Percentiles rank a stretch among this genome's conserved stretches.
These are phyloP conservation scores for Aspergillus spinulosporus DNA, from an alignment of 2,329 filamentous ascomycete genomes.

Conservation along the genomic window DNA sequence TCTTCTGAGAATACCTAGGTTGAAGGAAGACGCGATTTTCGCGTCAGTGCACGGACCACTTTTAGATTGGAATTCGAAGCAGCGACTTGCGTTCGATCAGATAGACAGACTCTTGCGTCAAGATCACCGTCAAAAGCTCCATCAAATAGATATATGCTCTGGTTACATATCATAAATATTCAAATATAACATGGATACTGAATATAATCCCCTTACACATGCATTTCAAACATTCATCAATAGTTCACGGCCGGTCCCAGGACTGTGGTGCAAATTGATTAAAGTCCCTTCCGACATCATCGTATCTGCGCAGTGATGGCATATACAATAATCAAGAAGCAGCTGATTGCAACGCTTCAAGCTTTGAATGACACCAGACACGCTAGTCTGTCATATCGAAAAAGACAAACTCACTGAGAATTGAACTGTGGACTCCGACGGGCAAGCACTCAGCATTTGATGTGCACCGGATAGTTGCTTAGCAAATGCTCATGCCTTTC, in stretches of 20 bases:
- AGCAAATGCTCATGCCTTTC: background rate
- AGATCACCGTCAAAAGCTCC: background rate
- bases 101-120: background rate
- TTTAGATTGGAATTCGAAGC: constrained; percentile 26
- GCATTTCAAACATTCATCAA: too few species aligned
- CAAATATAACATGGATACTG: too few species aligned
- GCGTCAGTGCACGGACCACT: constrained; percentile 37
- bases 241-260: too few species aligned
- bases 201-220: too few species aligned
- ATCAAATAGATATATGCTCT: too few species aligned
- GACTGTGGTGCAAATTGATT: too few species aligned
- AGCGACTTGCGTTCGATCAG: too few species aligned
- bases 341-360: too few species aligned
- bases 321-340: too few species aligned
- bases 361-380: background rate
- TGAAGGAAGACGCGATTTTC: constrained; percentile 31
- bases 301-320: too few species aligned
- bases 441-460: background rate
- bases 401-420: background rate
- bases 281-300: too few species aligned
- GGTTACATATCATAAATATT: too few species aligned
- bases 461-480: background rate
- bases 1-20: background rate
- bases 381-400: background rate
- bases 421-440: background rate